Evolutionary conservation across 768 basidiomycete genomes (phyloP).

Genomic region (Suillus americanus): DNA sequence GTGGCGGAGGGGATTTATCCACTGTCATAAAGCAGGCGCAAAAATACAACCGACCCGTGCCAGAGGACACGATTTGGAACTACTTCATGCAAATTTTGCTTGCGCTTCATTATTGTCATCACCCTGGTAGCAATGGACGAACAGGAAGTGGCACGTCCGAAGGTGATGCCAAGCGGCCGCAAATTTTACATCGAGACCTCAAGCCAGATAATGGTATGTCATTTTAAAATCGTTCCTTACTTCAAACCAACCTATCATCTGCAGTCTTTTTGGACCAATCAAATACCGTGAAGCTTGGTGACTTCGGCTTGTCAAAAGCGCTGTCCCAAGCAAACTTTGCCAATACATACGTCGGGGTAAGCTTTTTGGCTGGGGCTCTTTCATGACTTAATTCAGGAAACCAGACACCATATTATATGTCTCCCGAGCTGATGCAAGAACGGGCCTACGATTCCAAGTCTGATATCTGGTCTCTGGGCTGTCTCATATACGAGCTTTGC

Average conservation of each 20-base stretch:
- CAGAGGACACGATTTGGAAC: conserved; percentile 94
- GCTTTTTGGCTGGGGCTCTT: conserved; percentile 26
- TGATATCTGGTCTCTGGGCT: conserved; percentile 98
- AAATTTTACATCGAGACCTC: conserved; percentile 91
- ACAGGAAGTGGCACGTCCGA: conserved; percentile 39
- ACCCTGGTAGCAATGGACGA: conserved; percentile 55
- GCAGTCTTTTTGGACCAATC: conserved; percentile 87
- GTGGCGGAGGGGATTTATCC: conserved; percentile 94
- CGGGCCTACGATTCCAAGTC: conserved; percentile 97
- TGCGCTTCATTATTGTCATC: conserved; percentile 92
- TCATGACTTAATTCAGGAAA: conserved; percentile 38
- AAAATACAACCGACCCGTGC: conserved; percentile 67
- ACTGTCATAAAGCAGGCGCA: conserved; percentile 78
- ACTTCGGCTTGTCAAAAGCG: conserved; percentile 95
- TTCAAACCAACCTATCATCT: neutral
- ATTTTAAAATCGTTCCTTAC: neutral
- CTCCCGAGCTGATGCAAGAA: conserved; percentile 96
- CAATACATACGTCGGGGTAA: conserved; percentile 94
- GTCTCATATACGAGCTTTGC: conserved; percentile 94
- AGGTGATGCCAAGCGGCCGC: conserved; percentile 54
- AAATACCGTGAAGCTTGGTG: conserved; percentile 91
- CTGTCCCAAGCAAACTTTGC: conserved; percentile 87
- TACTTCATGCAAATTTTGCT: conserved; percentile 93
- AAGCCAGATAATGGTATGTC: conserved; percentile 94
- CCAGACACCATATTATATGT: conserved; percentile 99